Conservation (phyloP, 805 yeast species). For the Maudiozyma barnettii region DNA sequence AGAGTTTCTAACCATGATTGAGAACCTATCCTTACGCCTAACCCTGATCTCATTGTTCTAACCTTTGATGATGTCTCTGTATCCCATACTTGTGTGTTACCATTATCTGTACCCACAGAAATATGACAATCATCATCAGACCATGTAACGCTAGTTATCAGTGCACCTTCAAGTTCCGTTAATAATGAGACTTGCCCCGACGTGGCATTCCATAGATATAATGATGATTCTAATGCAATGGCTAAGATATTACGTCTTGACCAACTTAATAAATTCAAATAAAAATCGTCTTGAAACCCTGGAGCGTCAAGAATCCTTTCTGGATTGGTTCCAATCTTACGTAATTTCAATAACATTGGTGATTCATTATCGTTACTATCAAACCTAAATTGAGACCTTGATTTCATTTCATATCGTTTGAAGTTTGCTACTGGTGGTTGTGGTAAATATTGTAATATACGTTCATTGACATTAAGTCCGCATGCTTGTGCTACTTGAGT, state of each 20-base stretch:
- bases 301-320: conserved; percentile 95
- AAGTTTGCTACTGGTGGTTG: conserved; percentile 54
- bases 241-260: conserved; percentile 73
- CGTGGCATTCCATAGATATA: conserved; percentile 88
- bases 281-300: conserved; percentile 86
- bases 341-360: conserved; percentile 53
- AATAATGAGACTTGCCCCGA: conserved; percentile 67
- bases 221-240: conserved; percentile 73
- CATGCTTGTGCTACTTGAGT: conserved; percentile 90
- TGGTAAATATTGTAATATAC: conserved; percentile 83
- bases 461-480: conserved; percentile 72
- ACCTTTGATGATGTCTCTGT: conserved; percentile 63
- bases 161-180: conserved; percentile 39
- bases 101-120: conserved; percentile 76
- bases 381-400: conserved; percentile 25
- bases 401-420: conserved; percentile 21
- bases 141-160: conserved; percentile 60
- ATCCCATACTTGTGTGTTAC: conserved; percentile 89
- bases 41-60: conserved; percentile 63
- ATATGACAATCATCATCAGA: conserved; percentile 82
- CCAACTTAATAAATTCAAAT: conserved; percentile 81
- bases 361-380: conserved; percentile 1
- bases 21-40: conserved; percentile 69
- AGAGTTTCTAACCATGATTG: conserved; percentile 79
- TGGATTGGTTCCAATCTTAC: conserved; percentile 79